Conservation (phyloP, 2,329 filamentous ascomycete species). For the Didymella pomorum region DNA sequence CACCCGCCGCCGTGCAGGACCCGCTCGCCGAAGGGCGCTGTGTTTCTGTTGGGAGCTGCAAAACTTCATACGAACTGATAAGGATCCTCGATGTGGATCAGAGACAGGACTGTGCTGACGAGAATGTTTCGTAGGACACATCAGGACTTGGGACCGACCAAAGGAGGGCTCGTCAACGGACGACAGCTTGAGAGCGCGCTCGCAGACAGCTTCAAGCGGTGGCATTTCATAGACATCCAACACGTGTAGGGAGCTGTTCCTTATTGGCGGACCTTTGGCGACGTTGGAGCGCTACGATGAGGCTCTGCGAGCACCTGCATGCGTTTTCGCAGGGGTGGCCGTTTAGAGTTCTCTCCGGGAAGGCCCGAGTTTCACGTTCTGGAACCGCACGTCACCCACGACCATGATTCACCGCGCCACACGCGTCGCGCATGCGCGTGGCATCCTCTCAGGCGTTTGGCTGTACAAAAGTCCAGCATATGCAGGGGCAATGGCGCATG, state of each 20-base stretch:
- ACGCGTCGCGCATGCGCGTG: conserved; percentile 14
- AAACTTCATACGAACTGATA: conserved; percentile 21
- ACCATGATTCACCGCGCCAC: conserved; percentile 17
- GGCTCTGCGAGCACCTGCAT: conserved; percentile 23
- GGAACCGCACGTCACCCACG: conserved; percentile 13
- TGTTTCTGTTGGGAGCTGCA: conserved; percentile 23
- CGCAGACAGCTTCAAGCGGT: conserved; percentile 10
- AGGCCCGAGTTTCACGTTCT: conserved; percentile 20
- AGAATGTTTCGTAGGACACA: conserved; percentile 65
- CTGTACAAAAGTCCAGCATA: conserved; percentile 14
- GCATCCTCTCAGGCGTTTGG: neutral
- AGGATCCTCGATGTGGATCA: conserved; percentile 26
- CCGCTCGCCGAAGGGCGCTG: conserved; percentile 18
- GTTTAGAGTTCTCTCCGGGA: conserved; percentile 14
- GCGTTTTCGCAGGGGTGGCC: conserved; percentile 8
- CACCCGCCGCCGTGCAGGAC: conserved; percentile 20
- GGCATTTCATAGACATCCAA: conserved; percentile 14
- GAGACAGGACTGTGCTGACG: conserved; percentile 22
- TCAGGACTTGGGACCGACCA: conserved; percentile 77
- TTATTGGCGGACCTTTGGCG: conserved; percentile 10
- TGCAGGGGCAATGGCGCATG: conserved; percentile 16
- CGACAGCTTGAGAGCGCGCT: conserved; percentile 36
- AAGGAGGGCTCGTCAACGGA: conserved; percentile 54
- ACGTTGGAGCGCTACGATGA: conserved; percentile 17
- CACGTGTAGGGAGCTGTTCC: conserved; percentile 1